Percentiles rank a stretch among this genome's conserved stretches.
phyloP scores from a whole-genome alignment of 495 filamentous ascomycete genomes.

The Cercophora scortea region DNA sequence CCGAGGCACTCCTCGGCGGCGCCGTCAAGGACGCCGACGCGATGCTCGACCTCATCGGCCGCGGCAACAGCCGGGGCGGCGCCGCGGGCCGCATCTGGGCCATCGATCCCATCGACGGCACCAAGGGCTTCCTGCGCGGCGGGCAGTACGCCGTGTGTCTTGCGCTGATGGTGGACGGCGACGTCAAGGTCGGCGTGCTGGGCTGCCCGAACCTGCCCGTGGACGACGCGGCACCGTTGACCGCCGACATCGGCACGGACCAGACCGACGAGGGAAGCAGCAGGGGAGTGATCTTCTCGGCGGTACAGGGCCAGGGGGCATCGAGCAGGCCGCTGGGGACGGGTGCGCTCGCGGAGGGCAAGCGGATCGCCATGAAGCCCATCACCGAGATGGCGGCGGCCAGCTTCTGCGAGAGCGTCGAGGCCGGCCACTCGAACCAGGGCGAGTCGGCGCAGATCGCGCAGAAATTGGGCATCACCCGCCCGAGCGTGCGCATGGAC shows the following conservation, averaged over 20 bases:
- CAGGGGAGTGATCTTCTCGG: constrained; percentile 79
- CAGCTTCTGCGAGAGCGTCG: constrained; percentile 92
- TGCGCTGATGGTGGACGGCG: constrained; percentile 84
- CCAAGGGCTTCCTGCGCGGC: constrained; percentile 93
- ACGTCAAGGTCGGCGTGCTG: constrained; percentile 88
- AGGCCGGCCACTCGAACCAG: constrained; percentile 84
- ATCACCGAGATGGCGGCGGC: constrained; percentile 68
- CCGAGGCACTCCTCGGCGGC: constrained; percentile 61
- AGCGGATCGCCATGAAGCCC: constrained; percentile 68
- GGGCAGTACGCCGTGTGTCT: constrained; percentile 97
- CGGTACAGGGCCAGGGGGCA: constrained; percentile 68
- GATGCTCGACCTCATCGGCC: constrained; percentile 83
- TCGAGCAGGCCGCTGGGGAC: constrained; percentile 60
- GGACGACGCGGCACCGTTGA: constrained; percentile 61
- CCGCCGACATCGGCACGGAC: constrained; percentile 57
- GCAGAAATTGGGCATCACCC: constrained; percentile 73
- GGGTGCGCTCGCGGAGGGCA: constrained; percentile 49
- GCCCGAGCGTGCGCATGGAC: constrained; percentile 82
- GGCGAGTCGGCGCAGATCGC: constrained; percentile 81
- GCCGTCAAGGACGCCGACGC: constrained; percentile 56
- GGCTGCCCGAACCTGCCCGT: constrained; percentile 92
- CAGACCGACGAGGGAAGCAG: constrained; percentile 53
- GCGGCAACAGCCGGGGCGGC: constrained; percentile 74
- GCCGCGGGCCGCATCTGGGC: constrained; percentile 84
- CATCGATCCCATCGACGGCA: constrained; percentile 95